Evolutionary conservation across 208 protist genomes (phyloP), one percentile per base, ranked within the genome.

Genomic region (Crithidia acanthocephali): DNA sequence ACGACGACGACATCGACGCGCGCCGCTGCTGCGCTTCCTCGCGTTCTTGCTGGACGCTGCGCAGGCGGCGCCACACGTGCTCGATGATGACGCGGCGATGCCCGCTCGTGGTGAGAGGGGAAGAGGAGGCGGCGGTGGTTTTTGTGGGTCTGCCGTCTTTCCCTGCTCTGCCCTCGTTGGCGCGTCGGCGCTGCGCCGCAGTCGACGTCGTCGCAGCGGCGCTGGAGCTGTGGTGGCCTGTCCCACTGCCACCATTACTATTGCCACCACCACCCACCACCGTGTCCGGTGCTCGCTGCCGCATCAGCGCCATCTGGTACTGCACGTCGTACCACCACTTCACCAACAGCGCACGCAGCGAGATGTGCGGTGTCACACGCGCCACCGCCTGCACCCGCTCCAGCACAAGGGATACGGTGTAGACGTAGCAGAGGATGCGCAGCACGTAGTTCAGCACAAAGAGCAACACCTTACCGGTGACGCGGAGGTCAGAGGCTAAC

Each of bases 301-400:
- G 47, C 30, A 35, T 53, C n/a, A 65, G 42, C 22, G 73, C 55
- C 15, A 62, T 2, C 53, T 68, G 57, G 28, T 65, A 72, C 22
- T 48, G 65, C 18, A 80, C 52, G 57, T 80, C 75, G 30, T 50
- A 50, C 64, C 57, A 72, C 57, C 67, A 68, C 68, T 80, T 76
- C 22, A 25, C 44, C 22, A 75, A 30, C 30, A 62, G 56, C 44
- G 56, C 61, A 18, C 64, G 61, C 3, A 66, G 16, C 6, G 68
- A 62, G n/a, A 75, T 56, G 40, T 50, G 37, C 30, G 64, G 63
- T 6, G 56, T 61, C 7, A 16, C 22, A n/a, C 25, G 20, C 30
- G 68, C 11, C 45, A 48, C 28, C 13, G 48, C 56, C 35, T 73
- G 57, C 37, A 73, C 37, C 23, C 68, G 44, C 44, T 66, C 57